A percentile compares a stretch with the other conserved stretches of the same genome.
These are phyloP conservation scores for Coffea canephora DNA, from an alignment of 257 asterid species.

Conservation along the genomic window DNA sequence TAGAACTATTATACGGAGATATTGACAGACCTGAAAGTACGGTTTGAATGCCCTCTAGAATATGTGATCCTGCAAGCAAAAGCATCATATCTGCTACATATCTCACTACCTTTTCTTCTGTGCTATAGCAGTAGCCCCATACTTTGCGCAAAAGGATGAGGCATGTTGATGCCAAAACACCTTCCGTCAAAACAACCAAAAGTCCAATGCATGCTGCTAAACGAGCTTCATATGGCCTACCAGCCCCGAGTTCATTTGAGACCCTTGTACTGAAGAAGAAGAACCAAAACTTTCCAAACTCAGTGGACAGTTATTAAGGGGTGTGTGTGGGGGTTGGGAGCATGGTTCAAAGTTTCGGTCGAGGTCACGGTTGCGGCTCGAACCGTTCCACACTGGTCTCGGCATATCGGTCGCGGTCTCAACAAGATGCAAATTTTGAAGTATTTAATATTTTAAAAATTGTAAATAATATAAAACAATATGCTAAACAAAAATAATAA, in stretches of 20 bases:
- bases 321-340: no score
- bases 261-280: slow-evolving; percentile 45
- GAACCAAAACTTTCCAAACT: slow-evolving; percentile 15
- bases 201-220: slow-evolving; percentile 9
- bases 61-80: slow-evolving; percentile 20
- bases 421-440: no score
- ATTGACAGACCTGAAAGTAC: slow-evolving; percentile 26
- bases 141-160: slow-evolving; percentile 17
- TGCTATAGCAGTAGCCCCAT: slow-evolving; percentile 27
- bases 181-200: slow-evolving; percentile 9
- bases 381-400: no score
- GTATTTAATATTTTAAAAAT: no score
- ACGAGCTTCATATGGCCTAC: slow-evolving; percentile 19
- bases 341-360: no score
- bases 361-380: no score
- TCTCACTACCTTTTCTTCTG: slow-evolving; percentile 16
- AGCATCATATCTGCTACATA: slow-evolving; percentile 22
- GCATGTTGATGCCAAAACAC: slow-evolving; percentile 5
- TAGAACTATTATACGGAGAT: neutral
- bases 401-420: no score
- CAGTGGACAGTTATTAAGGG: neutral
- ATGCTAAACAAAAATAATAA: no score
- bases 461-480: no score
- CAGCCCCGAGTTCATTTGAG: slow-evolving; percentile 46
- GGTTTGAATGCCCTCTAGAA: slow-evolving; percentile 22